A percentile compares a stretch with the other conserved stretches of the same genome.
phyloP scores from a whole-genome alignment of 495 filamentous ascomycete species.

The Opeltia flavorubescens region DNA sequence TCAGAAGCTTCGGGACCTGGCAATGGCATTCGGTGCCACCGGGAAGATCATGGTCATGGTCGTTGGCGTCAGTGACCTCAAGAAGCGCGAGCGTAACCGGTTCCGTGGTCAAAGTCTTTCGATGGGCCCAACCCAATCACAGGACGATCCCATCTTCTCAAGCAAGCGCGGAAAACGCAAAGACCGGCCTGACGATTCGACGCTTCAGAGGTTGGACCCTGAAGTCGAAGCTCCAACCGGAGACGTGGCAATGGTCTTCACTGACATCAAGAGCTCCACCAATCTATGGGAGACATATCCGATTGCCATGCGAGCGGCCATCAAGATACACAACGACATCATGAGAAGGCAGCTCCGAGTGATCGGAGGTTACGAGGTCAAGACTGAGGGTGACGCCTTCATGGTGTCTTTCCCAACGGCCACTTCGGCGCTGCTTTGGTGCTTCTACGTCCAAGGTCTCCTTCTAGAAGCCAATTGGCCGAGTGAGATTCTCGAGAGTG shows the following conservation, averaged over 20 bases:
- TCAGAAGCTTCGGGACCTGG: conserved; percentile 86
- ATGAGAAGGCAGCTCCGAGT: conserved; percentile 86
- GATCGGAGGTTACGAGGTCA: conserved; percentile 96
- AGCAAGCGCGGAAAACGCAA: conserved; percentile 49
- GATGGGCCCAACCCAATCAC: conserved; percentile 55
- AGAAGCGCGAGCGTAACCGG: conserved; percentile 61
- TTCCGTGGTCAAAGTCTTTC: conserved; percentile 63
- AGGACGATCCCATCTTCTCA: conserved; percentile 54
- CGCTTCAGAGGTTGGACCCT: conserved; percentile 65
- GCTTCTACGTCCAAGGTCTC: conserved; percentile 79
- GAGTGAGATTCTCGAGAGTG: conserved; percentile 74
- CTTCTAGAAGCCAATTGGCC: conserved; percentile 87
- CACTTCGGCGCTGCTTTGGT: conserved; percentile 87
- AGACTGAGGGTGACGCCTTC: conserved; percentile 98
- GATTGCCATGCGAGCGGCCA: conserved; percentile 85
- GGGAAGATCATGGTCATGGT: conserved; percentile 99
- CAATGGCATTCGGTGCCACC: conserved; percentile 83
- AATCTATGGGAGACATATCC: conserved; percentile 94
- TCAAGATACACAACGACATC: conserved; percentile 89
- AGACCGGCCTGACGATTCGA: conserved; percentile 57
- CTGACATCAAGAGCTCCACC: conserved; percentile 98
- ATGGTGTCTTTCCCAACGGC: conserved; percentile 98
- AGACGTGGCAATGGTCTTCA: conserved; percentile 88
- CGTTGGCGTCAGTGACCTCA: conserved; percentile 78
- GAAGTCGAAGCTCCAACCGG: conserved; percentile 84